Evolutionary conservation across 1,139 yeast species (phyloP).

Genomic region (Pichia inconspicua): DNA sequence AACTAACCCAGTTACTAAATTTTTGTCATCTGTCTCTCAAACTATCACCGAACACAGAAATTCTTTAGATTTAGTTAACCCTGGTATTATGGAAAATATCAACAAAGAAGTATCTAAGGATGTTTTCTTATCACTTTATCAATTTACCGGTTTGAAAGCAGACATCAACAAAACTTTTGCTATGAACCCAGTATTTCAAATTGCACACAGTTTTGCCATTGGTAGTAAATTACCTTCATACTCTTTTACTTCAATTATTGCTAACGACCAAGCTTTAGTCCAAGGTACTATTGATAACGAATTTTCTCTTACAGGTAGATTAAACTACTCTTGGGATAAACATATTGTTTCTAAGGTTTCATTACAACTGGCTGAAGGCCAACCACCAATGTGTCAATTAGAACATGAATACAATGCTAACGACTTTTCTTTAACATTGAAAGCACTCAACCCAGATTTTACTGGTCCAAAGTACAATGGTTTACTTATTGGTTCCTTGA

Average conservation of each 20-base stretch:
- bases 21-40: conserved; percentile 68
- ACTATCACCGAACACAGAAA: conserved; percentile 72
- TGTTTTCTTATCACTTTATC: conserved; percentile 81
- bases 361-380: conserved; percentile 80
- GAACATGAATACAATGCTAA: conserved; percentile 93
- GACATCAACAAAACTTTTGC: conserved; percentile 90
- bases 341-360: conserved; percentile 76
- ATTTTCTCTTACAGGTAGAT: conserved; percentile 75
- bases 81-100: conserved; percentile 92
- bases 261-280: conserved; percentile 74
- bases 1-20: conserved; percentile 77
- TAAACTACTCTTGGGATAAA: conserved; percentile 88
- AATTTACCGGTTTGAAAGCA: conserved; percentile 94
- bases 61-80: conserved; percentile 76
- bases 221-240: conserved; percentile 91
- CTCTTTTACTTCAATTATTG: conserved; percentile 86
- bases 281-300: conserved; percentile 93
- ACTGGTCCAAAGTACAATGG: conserved; percentile 73
- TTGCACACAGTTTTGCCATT: conserved; percentile 85
- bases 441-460: conserved; percentile 82
- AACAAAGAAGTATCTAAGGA: conserved; percentile 91
- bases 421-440: conserved; percentile 83
- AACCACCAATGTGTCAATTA: conserved; percentile 89
- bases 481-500: conserved; percentile 82
- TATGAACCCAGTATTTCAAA: conserved; percentile 93